These are phyloP conservation scores for Penicillium sp. DNA, from an alignment of 2,329 filamentous ascomycete species.

Conservation along the genomic window DNA sequence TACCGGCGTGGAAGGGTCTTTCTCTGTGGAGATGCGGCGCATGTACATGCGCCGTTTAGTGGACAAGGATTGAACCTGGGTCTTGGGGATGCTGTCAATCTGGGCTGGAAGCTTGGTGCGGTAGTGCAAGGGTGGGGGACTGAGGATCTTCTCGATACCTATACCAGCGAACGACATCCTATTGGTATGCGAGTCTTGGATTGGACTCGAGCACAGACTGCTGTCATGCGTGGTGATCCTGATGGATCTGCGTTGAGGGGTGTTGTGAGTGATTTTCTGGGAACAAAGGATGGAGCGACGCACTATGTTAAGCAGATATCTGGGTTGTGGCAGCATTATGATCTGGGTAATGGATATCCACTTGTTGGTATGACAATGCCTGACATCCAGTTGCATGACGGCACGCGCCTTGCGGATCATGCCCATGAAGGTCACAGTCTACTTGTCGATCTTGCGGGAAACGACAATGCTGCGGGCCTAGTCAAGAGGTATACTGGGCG, in stretches of 20 bases:
- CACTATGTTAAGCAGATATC: slow-evolving; percentile 30
- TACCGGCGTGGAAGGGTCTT: slow-evolving; percentile 20
- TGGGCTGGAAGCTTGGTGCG: slow-evolving; percentile 57
- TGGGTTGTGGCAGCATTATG: slow-evolving; percentile 37
- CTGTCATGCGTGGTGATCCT: slow-evolving; percentile 30
- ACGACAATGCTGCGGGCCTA: neutral
- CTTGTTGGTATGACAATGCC: slow-evolving; percentile 39
- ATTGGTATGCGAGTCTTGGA: slow-evolving; percentile 33
- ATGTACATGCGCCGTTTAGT: slow-evolving; percentile 20
- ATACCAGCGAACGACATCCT: slow-evolving; percentile 48
- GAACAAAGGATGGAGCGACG: slow-evolving; percentile 11
- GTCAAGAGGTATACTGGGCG: neutral
- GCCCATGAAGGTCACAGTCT: slow-evolving; percentile 29
- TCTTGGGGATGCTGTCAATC: slow-evolving; percentile 58
- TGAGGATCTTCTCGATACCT: slow-evolving; percentile 47
- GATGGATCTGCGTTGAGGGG: slow-evolving; percentile 23
- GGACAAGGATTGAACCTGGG: slow-evolving; percentile 31
- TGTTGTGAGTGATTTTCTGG: slow-evolving; percentile 3
- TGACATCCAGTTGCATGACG: slow-evolving; percentile 31
- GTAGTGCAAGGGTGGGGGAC: slow-evolving; percentile 43
- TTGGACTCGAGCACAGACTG: slow-evolving; percentile 41
- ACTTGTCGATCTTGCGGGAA: slow-evolving; percentile 4
- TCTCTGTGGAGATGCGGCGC: slow-evolving; percentile 18
- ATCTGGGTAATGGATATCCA: slow-evolving; percentile 27
- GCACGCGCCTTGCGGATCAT: slow-evolving; percentile 30